Conservation (phyloP, 1,284 basidiomycete species). For the Gomphus bonarii region DNA sequence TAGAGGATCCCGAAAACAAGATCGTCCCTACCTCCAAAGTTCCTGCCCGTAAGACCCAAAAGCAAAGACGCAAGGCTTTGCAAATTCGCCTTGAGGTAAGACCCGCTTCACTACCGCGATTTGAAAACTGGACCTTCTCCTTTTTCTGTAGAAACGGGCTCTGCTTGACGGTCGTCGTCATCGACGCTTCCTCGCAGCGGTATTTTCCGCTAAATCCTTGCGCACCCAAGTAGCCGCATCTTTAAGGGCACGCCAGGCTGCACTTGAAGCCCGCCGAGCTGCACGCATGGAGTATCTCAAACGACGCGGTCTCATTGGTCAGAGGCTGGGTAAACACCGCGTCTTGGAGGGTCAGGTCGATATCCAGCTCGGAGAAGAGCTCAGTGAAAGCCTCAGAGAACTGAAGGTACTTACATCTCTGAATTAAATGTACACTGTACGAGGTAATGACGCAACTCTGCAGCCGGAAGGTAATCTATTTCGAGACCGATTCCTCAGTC, state of each 20-base stretch:
- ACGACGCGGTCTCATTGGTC: conserved; percentile 47
- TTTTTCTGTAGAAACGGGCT: conserved; percentile 43
- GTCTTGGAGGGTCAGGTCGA: conserved; percentile 64
- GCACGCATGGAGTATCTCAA: conserved; percentile 34
- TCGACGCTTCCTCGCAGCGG: conserved; percentile 47
- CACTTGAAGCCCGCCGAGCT: conserved; percentile 30
- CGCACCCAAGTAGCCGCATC: conserved; percentile 34
- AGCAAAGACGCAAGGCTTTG: conserved; percentile 55
- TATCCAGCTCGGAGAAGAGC: conserved; percentile 87
- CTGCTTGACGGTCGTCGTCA: conserved; percentile 43
- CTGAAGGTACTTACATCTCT: conserved; percentile 54
- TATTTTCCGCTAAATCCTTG: conserved; percentile 44
- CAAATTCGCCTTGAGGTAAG: conserved; percentile 52
- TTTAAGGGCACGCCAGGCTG: conserved; percentile 33
- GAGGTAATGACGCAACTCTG: not conserved
- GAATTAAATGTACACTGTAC: not conserved
- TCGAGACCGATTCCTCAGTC: conserved; percentile 76
- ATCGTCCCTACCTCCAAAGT: conserved; percentile 32
- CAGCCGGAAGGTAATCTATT: conserved; percentile 92
- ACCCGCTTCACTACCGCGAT: not conserved
- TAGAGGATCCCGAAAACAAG: conserved; percentile 19
- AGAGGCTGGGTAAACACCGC: conserved; percentile 66
- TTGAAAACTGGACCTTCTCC: not conserved
- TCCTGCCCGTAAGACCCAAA: conserved; percentile 63
- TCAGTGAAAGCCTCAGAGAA: conserved; percentile 77